Evolutionary conservation across 2,329 filamentous ascomycete species (phyloP), one percentile per base, ranked within the genome.

Genomic region (Biscogniauxia marginata): DNA sequence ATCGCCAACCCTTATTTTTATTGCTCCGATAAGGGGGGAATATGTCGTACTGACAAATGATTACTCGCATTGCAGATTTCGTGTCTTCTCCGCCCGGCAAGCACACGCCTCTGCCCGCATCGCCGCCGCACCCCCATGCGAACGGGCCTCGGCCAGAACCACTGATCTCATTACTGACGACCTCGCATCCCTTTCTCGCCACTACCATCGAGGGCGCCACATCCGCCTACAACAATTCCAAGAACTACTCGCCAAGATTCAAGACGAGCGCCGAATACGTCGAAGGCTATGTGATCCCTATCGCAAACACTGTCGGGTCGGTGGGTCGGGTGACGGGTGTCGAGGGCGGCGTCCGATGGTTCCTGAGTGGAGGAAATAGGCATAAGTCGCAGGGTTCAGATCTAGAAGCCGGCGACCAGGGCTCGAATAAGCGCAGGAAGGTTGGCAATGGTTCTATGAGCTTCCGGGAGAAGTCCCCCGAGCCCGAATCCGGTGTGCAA

Each of bases 211-310:
- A 90, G 63, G 87, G 88, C 52, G 93, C 92, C 0, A 83, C 93
- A 7, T 91, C 89, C 1, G 91, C 90, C 1, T 98, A 98, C 71
- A 88, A 89, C 23, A 87, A 84, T 2, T 92, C 90, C 9, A 97
- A 98, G 74, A 91, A 93, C 64, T 96, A 93, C 67, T 96, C 91
- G 1, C 92, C 93, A 0, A 84, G 89, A 2, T 91, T 97, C 70
- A 92, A 90, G 72, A 89, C 90, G n/a, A 85, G 92, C 58, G 93
- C 91, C 49, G 91, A 96, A 71, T 91, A 96, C 66, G 87, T 97
- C 19, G 93, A 98, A 73, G 88, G 90, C 48, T 93, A 91, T 64
- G 85, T 96, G 51, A 90, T 89, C 1, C 92, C 91, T 1, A 85
- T 97, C 52, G 90, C 90, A 52, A 95, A 90, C 68, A 95, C 91